Percentiles rank a stretch among this genome's conserved stretches.
Conservation (phyloP, 805 yeast species). For the Lachancea sp. region DNA sequence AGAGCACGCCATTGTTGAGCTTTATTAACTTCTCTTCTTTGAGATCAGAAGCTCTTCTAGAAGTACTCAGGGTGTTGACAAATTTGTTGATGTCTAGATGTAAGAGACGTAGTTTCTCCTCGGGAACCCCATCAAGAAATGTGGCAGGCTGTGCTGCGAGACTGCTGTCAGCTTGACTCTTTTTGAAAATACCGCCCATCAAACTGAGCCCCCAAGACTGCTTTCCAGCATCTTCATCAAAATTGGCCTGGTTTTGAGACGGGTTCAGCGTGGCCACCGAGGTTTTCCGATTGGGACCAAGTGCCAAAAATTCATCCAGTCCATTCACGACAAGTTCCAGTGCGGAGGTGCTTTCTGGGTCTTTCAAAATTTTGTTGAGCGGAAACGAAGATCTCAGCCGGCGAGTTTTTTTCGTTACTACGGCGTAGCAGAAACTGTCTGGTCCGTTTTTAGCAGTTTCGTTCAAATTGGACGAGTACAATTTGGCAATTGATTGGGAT, state of each 20-base stretch:
- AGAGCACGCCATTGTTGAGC: constrained; percentile 29
- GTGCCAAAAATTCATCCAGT: constrained; percentile 14
- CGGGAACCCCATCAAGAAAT: constrained; percentile 19
- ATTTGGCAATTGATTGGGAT: constrained; percentile 17
- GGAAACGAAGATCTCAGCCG: constrained; percentile 24
- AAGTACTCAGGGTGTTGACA: constrained; percentile 13
- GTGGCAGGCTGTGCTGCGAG: constrained; percentile 11
- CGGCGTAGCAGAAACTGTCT: constrained; percentile 21
- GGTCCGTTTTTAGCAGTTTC: not conserved
- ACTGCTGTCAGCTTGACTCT: not conserved
- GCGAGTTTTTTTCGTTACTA: constrained; percentile 11
- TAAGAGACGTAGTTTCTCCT: constrained; percentile 22
- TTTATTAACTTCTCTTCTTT: constrained; percentile 26
- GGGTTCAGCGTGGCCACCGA: constrained; percentile 10
- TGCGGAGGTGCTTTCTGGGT: constrained; percentile 11
- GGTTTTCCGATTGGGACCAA: constrained; percentile 8
- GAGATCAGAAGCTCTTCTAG: constrained; percentile 13
- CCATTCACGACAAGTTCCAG: constrained; percentile 26
- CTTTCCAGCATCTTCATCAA: not conserved
- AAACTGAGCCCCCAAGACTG: constrained; percentile 7
- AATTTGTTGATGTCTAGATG: constrained; percentile 21
- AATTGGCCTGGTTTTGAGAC: not conserved
- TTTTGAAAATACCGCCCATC: constrained; percentile 7
- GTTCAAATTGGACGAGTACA: constrained; percentile 12
- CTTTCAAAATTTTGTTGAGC: constrained; percentile 10